Base-by-base conservation (phyloP, 2,329 filamentous ascomycete genomes). In the Pleurostoma richardsiae region DNA sequence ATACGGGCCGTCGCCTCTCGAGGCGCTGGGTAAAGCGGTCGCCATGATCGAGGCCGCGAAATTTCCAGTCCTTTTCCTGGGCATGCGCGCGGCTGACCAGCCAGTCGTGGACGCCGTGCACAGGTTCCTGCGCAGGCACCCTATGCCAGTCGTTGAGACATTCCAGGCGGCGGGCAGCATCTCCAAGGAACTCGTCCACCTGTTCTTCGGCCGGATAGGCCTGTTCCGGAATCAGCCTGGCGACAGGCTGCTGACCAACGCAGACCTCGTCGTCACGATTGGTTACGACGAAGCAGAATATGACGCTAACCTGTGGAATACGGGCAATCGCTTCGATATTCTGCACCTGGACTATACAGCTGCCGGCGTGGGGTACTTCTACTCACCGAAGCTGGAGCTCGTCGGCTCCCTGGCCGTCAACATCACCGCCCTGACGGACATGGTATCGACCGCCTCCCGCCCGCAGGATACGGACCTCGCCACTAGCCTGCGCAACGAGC, bases 131-230 rank as follows among this genome's bases (percentile, higher is more conserved):
- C 54, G 56, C 6, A 66, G 64, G 41, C 63, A 67, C 50, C 68
- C 68, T 1, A 62, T 74, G 6, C 69, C 71, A 2, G 70, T 73
- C 2, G 63, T 75, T n/a, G 72, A 75, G 56, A 75, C 72, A 0
- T 75, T 75, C 56, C 71, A 75, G 56, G 72, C 72, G 1, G 72
- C 72, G 2, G 72, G 72, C 6, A 69, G 70, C 10, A 65, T 75
- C 10, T 65, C 69, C 4, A 57, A 67, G 46, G 67, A 71, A 27
- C 60, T 72, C 6, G 63, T 64, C 2, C 64, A 70, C 41, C 59
- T 73, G 6, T 75, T 73, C 61, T 73, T 66, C 51, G 72, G 72
- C 7, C 61, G 72, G 4, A 66, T 75, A 6, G 72, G 72, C 4
- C 61, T 75, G 3, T 75, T 74, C 63, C 60, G 71, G 4, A 75